Evolutionary conservation across 805 yeast species (phyloP), one percentile per base, ranked within the genome.

Genomic region (Phaffomyces opuntiae): DNA sequence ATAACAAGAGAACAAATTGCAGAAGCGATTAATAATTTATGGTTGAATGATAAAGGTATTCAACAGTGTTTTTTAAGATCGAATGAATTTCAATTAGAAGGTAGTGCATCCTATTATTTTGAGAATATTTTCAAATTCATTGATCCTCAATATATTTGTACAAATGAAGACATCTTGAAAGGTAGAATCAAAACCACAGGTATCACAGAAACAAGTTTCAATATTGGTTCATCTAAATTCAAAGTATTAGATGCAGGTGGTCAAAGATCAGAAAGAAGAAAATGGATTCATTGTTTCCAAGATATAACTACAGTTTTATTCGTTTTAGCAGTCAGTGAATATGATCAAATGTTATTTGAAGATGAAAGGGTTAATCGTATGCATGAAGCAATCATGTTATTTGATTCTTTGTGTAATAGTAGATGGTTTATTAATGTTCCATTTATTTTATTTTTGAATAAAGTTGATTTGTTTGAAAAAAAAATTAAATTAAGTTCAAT

Each of bases 101-200:
- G 87, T 5, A 83, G 87, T 39, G 89, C 95, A 0, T 67, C 78
- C 9, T 88, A 84, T 65, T 90, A 87, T 61, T 88, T 91, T 61
- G 83, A 83, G 35, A 77, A 83, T 53, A 78, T 86, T n/a, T 60
- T 60, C 42, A 77, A 79, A 39, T 83, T 87, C 63, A 79, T 84
- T 1, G 70, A 78, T 46, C 78, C 78, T 0, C 67, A 71, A 48
- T 90, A 88, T 61, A 56, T 74, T 9, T 90, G 96, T 51, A 66
- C 80, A 8, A 88, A 91, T 63, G 79, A 75, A 45, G 99, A 93
- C 64, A 89, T 93, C 45, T 68, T 93, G 53, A 83, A 78, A 56
- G 98, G 96, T 5, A 73, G 99, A 33, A 87, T 93, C 56, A 90
- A 91, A 66, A 91, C 99, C 13, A 90, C 97, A 0, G 99, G 99